These are phyloP conservation scores for Cladophialophora yegresii DNA, from an alignment of 2,329 filamentous ascomycete species.

Conservation along the genomic window DNA sequence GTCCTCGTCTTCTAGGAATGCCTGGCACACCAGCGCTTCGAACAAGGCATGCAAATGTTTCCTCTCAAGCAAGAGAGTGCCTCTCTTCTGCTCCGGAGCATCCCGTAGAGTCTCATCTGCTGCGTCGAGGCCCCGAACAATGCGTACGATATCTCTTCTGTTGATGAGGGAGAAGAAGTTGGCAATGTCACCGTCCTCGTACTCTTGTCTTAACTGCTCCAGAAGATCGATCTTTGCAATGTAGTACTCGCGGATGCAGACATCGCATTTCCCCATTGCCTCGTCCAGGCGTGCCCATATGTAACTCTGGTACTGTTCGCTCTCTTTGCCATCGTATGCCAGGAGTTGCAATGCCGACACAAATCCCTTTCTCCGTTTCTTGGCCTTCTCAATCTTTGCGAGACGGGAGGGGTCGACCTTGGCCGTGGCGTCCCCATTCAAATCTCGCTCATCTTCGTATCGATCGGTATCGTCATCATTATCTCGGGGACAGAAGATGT, in stretches of 20 bases:
- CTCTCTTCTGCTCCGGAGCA: constrained; percentile 54
- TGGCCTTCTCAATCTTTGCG: constrained; percentile 57
- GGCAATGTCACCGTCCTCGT: constrained; percentile 51
- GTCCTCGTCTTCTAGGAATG: constrained; percentile 65
- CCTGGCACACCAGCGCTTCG: constrained; percentile 81
- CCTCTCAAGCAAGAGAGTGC: constrained; percentile 54
- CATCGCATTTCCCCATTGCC: constrained; percentile 65
- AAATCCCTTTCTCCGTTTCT: constrained; percentile 61
- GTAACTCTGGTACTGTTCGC: constrained; percentile 60
- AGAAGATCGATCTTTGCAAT: constrained; percentile 65
- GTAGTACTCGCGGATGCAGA: constrained; percentile 74
- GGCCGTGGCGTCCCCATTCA: constrained; percentile 48
- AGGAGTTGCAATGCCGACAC: constrained; percentile 70
- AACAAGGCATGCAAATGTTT: constrained; percentile 78
- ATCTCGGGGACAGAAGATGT: constrained; percentile 69
- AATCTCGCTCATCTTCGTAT: constrained; percentile 58
- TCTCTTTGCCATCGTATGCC: constrained; percentile 64
- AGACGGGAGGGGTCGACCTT: constrained; percentile 41
- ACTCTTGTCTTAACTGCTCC: constrained; percentile 61
- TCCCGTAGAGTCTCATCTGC: constrained; percentile 58
- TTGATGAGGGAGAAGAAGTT: constrained; percentile 60
- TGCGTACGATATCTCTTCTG: constrained; percentile 62
- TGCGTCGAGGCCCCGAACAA: constrained; percentile 60
- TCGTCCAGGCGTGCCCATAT: constrained; percentile 61
- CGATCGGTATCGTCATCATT: constrained; percentile 64